Base-by-base conservation (phyloP, 345 rosid species). In the Hibiscus syriacus region DNA sequence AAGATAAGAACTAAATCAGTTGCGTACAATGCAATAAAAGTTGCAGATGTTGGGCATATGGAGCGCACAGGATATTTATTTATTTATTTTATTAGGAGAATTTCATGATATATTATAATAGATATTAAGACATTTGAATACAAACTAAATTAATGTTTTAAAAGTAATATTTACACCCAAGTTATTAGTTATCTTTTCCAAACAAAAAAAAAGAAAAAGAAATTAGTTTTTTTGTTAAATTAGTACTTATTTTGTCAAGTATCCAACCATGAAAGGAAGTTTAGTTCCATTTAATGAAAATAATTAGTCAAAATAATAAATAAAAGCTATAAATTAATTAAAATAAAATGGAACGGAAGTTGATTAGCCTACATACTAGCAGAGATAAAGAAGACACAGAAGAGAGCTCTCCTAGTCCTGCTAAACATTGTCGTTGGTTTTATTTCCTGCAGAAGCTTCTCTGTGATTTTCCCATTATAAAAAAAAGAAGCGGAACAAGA, bases 381-480 rank as follows among this genome's bases (percentile, higher is more conserved):
- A 73, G 69, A 71, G 57, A 53, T 64, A 76, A 65, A 69, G 69
- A 5, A 9, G 48, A 50, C 46, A 54, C 53, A 63, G 45, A 12
- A 39, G 45, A 27, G 25, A 63, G 74, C 70, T 72, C 80, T 72
- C 67, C 78, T 76, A 79, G 82, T 75, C n/a, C n/a, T n/a, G n/a
- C n/a, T n/a, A n/a, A 26, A 32, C 71, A 65, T 46, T 54, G 72
- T 39, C 77, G 61, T 71, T 78, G 70, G 45, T 39, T 80, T n/a
- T 69, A 67, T 84, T 86, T 82, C 70, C 69, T 2, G 70, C 68
- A 13, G 82, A 85, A 81, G 88, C 64, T 76, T 81, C 78, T 79
- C 72, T 64, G 72, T 74, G 56, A 71, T 65, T 67, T 70, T 72
- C 70, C 64, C 65, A n/a, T 68, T 73, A 62, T 76, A 9, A 10